phyloP scores from a whole-genome alignment of 1,284 basidiomycete genomes.

The Sanghuangporus baumii region DNA sequence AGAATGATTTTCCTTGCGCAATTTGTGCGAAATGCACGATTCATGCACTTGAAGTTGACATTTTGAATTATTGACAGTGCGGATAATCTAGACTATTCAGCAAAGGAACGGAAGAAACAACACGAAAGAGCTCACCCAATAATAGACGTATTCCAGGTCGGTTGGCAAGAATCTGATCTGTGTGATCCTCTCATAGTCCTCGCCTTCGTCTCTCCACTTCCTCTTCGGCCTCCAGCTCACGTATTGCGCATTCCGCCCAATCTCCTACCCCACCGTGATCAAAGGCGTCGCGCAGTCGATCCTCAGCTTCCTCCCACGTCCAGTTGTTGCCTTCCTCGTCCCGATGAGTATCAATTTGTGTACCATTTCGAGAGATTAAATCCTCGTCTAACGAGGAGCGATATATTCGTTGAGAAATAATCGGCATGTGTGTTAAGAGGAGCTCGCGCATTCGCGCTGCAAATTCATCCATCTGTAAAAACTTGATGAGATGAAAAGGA shows the following conservation, averaged over 20 bases:
- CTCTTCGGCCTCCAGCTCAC: constrained; percentile 13
- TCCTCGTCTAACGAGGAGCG: not conserved
- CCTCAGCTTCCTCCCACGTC: constrained; percentile 12
- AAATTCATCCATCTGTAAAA: constrained; percentile 14
- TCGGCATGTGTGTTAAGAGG: constrained; percentile 9
- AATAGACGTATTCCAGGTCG: too few species aligned
- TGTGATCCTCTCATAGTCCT: not conserved
- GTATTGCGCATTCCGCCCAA: constrained; percentile 11
- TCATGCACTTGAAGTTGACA: too few species aligned
- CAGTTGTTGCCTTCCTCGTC: not conserved
- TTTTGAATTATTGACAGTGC: not conserved
- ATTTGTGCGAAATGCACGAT: too few species aligned
- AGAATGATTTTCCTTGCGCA: too few species aligned
- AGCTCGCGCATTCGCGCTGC: constrained; percentile 9
- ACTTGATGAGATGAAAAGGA: not conserved
- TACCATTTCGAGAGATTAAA: not conserved
- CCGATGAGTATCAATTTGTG: too few species aligned
- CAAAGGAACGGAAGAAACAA: not conserved
- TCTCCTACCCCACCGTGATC: constrained; percentile 11
- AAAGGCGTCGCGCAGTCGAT: constrained; percentile 10
- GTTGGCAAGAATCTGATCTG: not conserved
- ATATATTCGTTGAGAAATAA: constrained; percentile 11
- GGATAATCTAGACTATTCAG: not conserved
- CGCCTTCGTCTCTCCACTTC: constrained; percentile 3
- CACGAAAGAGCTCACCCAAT: not conserved